Percentiles rank a stretch among this genome's conserved stretches.
Conservation (phyloP, 768 basidiomycete species). For the Cubamyces sp. region DNA sequence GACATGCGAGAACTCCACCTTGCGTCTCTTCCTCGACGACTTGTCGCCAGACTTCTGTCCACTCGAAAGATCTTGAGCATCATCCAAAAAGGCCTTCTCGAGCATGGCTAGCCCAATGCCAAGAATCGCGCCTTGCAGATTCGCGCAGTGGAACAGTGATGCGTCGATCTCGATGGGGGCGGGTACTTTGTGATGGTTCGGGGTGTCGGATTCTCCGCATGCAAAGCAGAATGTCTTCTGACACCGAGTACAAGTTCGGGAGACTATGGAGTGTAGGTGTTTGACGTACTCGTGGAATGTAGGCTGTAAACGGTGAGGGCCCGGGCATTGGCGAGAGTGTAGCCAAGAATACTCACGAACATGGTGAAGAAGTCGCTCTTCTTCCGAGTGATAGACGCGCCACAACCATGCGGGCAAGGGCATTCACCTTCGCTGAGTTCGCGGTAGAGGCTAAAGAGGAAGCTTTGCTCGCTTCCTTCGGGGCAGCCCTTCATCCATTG, state of each 20-base stretch:
- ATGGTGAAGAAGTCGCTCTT: conserved; percentile 84
- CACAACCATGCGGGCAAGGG: conserved; percentile 78
- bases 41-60: conserved; percentile 29
- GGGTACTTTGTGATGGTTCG: conserved; percentile 28
- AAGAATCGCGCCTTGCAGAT: conserved; percentile 86
- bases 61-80: conserved; percentile 42
- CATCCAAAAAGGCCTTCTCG: conserved; percentile 70
- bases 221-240: conserved; percentile 45
- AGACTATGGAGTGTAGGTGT: conserved; percentile 61
- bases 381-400: conserved; percentile 57
- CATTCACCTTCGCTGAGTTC: conserved; percentile 67
- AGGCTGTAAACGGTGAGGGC: conserved; percentile 48
- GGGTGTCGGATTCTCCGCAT: conserved; percentile 48
- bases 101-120: conserved; percentile 91
- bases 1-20: conserved; percentile 36
- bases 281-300: conserved; percentile 73
- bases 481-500: conserved; percentile 99
- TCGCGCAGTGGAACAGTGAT: conserved; percentile 85
- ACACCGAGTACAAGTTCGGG: conserved; percentile 54
- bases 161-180: conserved; percentile 49
- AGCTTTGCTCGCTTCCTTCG: conserved; percentile 88
- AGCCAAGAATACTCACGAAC: conserved; percentile 56
- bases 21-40: conserved; percentile 47
- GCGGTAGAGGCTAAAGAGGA: conserved; percentile 84
- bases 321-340: too few relatives aligned